Evolutionary conservation across 2,329 filamentous ascomycete species (phyloP).

Genomic region (Penicillium brasilianum): DNA sequence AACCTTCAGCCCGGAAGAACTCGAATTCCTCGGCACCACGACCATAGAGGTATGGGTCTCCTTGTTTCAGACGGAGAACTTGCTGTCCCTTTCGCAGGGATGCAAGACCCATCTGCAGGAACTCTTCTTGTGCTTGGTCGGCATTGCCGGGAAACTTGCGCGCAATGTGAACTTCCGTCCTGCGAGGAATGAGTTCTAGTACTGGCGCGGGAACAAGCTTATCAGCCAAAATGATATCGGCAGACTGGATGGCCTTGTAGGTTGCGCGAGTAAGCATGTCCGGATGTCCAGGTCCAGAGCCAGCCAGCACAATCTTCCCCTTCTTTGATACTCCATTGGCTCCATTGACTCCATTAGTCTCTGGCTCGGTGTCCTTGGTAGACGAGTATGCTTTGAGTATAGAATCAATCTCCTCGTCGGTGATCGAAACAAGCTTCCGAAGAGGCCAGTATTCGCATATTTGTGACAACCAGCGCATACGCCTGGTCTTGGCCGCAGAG

Average conservation of each 20-base stretch:
- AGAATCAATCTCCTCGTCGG: constrained; percentile 75
- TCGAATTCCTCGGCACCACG: constrained; percentile 90
- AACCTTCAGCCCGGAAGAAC: constrained; percentile 77
- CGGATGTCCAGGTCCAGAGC: constrained; percentile 89
- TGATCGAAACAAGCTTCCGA: constrained; percentile 76
- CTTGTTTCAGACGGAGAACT: constrained; percentile 91
- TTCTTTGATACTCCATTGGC: constrained; percentile 36
- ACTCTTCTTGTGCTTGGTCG: constrained; percentile 88
- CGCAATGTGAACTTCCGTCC: constrained; percentile 87
- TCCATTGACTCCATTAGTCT: constrained; percentile 13
- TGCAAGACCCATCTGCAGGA: constrained; percentile 76
- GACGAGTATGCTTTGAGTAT: constrained; percentile 74
- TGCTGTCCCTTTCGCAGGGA: constrained; percentile 72
- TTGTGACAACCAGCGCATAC: constrained; percentile 92
- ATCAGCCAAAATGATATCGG: constrained; percentile 58
- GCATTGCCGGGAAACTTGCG: constrained; percentile 98
- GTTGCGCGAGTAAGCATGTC: constrained; percentile 78
- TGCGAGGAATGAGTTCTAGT: constrained; percentile 84
- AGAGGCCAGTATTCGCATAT: constrained; percentile 99
- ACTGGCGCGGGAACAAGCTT: constrained; percentile 73
- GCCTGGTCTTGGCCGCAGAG: constrained; percentile 74
- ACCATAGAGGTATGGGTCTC: constrained; percentile 95
- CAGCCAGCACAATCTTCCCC: constrained; percentile 84
- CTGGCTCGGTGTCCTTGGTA: constrained; percentile 28
- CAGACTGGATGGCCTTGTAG: constrained; percentile 54